phyloP scores from a whole-genome alignment of 352 stramenopile genomes.

The Phytophthora pistaciae region DNA sequence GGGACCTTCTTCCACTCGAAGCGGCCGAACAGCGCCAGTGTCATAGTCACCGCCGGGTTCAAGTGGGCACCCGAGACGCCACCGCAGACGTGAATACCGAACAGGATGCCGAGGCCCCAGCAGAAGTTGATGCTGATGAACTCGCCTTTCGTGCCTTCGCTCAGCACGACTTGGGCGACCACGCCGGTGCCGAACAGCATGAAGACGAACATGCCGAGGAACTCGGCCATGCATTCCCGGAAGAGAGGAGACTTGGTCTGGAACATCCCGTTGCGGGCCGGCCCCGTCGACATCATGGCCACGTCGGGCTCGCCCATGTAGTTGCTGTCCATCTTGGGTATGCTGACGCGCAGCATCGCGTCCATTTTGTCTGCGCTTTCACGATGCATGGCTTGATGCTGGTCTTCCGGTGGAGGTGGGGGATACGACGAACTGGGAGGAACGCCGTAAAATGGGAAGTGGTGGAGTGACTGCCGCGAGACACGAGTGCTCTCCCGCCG shows the following conservation, averaged over 20 bases:
- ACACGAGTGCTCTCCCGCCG: slow-evolving; percentile 14
- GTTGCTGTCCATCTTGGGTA: slow-evolving; percentile 35
- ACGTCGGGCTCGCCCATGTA: slow-evolving; percentile 41
- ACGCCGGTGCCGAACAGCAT: slow-evolving; percentile 67
- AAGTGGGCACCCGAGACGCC: slow-evolving; percentile 58
- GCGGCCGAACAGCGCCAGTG: slow-evolving; percentile 53
- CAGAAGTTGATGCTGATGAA: slow-evolving; percentile 68
- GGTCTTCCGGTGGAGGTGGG: not conserved
- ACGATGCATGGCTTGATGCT: slow-evolving; percentile 16
- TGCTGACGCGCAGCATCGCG: slow-evolving; percentile 22
- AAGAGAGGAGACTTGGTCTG: slow-evolving; percentile 51
- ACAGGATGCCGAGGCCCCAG: slow-evolving; percentile 66
- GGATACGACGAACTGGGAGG: slow-evolving; percentile 15
- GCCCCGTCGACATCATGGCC: slow-evolving; percentile 35
- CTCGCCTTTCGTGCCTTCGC: slow-evolving; percentile 54
- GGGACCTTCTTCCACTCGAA: slow-evolving; percentile 50
- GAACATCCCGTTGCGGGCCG: slow-evolving; percentile 14
- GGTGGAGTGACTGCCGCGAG: slow-evolving; percentile 6
- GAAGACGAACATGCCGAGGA: slow-evolving; percentile 65
- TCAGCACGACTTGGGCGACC: slow-evolving; percentile 65
- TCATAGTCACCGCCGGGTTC: slow-evolving; percentile 64
- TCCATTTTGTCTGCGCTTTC: slow-evolving; percentile 32
- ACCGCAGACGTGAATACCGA: slow-evolving; percentile 65
- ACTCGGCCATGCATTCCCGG: slow-evolving; percentile 70
- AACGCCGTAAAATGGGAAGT: slow-evolving; percentile 29